Conservation (phyloP, 1,284 basidiomycete genomes). For the Marasmius sp. region DNA sequence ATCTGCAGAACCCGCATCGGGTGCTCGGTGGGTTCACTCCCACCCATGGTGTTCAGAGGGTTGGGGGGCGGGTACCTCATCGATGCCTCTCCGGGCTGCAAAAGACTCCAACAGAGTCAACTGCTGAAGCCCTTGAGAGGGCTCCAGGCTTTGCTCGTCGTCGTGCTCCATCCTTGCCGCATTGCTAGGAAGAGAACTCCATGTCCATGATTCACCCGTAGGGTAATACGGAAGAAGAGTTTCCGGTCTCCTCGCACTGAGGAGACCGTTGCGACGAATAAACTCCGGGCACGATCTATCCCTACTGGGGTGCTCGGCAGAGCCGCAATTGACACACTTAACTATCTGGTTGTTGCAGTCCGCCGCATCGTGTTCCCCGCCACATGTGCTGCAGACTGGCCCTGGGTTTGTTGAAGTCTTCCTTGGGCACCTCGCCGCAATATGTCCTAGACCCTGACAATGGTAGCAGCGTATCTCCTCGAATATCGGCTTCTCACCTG, state of each 20-base stretch:
- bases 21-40: not conserved
- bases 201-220: slow-evolving; percentile 5
- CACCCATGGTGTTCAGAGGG: not conserved
- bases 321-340: slow-evolving; percentile 12
- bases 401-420: not conserved
- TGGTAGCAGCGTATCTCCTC: slow-evolving; percentile 9
- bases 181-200: slow-evolving; percentile 1
- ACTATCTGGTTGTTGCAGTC: slow-evolving; percentile 3
- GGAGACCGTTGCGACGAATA: not conserved
- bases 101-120: not conserved
- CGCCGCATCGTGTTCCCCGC: slow-evolving; percentile 4
- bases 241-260: slow-evolving; percentile 4
- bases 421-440: not conserved
- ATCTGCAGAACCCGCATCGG: slow-evolving; percentile 13
- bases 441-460: slow-evolving; percentile 6
- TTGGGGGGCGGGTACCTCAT: too few relatives aligned
- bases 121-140: too few relatives aligned
- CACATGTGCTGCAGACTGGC: slow-evolving; percentile 7
- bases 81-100: too few relatives aligned
- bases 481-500: not conserved
- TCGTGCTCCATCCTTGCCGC: not conserved
- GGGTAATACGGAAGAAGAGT: slow-evolving; percentile 14
- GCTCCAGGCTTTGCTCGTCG: not conserved
- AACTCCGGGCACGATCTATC: slow-evolving; percentile 12
- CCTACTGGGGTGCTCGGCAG: slow-evolving; percentile 10